Conservation (phyloP, 192 early-diverging fungal species). For the Pilaira anomala region DNA sequence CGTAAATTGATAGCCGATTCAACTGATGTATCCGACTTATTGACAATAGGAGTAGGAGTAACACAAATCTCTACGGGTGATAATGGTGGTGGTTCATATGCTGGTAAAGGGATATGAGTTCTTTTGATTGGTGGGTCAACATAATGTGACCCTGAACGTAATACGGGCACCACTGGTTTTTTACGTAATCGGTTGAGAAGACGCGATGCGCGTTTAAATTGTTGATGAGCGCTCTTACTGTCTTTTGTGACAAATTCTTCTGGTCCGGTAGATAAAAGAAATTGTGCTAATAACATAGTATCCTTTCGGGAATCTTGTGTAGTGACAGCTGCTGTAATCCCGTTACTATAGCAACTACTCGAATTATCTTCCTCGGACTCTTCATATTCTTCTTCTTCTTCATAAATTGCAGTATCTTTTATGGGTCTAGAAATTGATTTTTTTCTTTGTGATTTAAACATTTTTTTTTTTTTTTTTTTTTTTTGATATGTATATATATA, state of each 20-base stretch:
- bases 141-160: not conserved
- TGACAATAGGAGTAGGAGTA: not conserved
- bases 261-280: slow-evolving; percentile 5
- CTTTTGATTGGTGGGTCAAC: not conserved
- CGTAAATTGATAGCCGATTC: not conserved
- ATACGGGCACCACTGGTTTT: not conserved
- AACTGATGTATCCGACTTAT: no score
- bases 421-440: slow-evolving; percentile 1
- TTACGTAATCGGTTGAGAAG: slow-evolving; percentile 8
- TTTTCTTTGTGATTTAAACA: not conserved
- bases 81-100: not conserved
- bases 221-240: not conserved
- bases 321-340: no score
- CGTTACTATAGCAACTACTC: no score
- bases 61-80: not conserved
- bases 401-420: slow-evolving; percentile 5
- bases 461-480: no score
- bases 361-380: no score
- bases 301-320: no score
- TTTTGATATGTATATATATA: not conserved
- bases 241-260: not conserved
- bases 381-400: slow-evolving; percentile 1
- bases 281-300: not conserved
- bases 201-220: slow-evolving; percentile 4
- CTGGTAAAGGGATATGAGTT: slow-evolving; percentile 4